Evolutionary conservation across 208 protist species (phyloP).

Genomic region (Trichomonas gallinae): DNA sequence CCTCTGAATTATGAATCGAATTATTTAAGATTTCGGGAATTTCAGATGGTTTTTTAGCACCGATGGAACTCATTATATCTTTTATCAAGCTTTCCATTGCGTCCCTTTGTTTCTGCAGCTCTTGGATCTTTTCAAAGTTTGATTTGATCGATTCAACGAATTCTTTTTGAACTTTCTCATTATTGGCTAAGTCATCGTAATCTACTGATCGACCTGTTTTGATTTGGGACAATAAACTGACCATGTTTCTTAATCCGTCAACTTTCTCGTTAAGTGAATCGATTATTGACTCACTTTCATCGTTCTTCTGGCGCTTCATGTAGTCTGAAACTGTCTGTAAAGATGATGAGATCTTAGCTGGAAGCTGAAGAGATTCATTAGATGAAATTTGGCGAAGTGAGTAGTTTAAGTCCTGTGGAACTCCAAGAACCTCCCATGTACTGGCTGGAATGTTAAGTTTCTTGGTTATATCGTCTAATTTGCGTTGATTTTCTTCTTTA

Average conservation of each 20-base stretch:
- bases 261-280: neutral
- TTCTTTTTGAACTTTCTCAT: neutral
- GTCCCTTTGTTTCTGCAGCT: neutral
- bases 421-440: neutral
- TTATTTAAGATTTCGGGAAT: neutral
- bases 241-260: neutral
- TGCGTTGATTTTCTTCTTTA: neutral
- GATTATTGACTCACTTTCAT: neutral
- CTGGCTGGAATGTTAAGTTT: neutral
- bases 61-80: neutral
- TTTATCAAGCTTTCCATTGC: neutral
- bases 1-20: neutral
- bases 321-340: neutral
- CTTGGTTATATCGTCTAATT: neutral
- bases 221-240: neutral
- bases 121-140: neutral
- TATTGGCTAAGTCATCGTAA: neutral
- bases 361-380: neutral
- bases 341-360: neutral
- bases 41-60: neutral
- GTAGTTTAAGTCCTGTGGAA: neutral
- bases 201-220: neutral
- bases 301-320: neutral
- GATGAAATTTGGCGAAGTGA: neutral
- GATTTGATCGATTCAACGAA: neutral